A percentile compares a stretch with the other conserved stretches of the same genome.
Conservation (phyloP, 148 eudicot genomes). For the Chenopodium quinoa region DNA sequence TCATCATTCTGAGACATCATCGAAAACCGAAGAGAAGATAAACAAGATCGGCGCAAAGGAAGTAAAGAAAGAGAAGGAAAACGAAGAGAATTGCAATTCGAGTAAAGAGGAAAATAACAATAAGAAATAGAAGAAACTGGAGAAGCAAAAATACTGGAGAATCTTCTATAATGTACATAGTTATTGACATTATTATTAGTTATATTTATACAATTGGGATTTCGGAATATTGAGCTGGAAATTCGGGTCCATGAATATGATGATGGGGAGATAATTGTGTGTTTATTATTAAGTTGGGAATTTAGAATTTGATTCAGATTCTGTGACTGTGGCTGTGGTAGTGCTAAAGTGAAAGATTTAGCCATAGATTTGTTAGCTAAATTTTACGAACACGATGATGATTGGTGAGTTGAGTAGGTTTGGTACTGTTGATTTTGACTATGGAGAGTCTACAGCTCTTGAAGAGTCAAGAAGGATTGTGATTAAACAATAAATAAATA, state of each 20-base stretch:
- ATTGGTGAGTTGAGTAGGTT: background rate
- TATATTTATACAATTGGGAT: background rate
- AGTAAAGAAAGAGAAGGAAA: conserved; percentile 39
- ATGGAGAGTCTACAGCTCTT: background rate
- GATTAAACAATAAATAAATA: no score
- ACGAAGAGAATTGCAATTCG: conserved; percentile 32
- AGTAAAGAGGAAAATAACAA: conserved; percentile 33
- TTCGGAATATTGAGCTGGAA: background rate
- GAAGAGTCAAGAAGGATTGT: background rate
- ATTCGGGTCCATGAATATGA: conserved; percentile 13
- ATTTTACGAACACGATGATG: background rate
- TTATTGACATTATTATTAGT: background rate
- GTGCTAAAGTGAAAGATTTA: conserved; percentile 2
- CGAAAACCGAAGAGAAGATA: conserved; percentile 32
- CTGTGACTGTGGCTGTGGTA: conserved; percentile 10
- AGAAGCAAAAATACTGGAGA: conserved; percentile 37
- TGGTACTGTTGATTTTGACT: background rate
- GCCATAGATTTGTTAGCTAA: conserved; percentile 1
- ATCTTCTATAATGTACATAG: conserved; percentile 21
- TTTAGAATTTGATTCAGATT: conserved; percentile 17
- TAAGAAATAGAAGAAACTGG: conserved; percentile 34
- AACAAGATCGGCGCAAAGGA: conserved; percentile 47
- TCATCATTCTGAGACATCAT: conserved; percentile 36
- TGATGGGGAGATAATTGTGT: conserved; percentile 17
- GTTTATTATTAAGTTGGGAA: conserved; percentile 16